phyloP scores from a whole-genome alignment of 2,329 filamentous ascomycete species.

The Neofusicoccum cordaticola region DNA sequence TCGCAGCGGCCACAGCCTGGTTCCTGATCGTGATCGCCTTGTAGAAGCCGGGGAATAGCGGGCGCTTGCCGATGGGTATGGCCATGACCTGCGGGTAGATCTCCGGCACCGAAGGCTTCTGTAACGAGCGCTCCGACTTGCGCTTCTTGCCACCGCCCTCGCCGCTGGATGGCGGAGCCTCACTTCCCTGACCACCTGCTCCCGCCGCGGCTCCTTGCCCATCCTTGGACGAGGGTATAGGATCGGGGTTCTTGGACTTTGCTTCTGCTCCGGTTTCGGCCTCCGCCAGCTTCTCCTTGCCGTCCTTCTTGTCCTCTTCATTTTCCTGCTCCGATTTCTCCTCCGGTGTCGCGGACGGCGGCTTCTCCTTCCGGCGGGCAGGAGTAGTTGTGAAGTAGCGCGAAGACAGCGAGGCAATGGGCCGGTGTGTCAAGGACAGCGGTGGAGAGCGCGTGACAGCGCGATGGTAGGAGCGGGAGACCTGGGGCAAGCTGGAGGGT shows the following conservation, averaged over 20 bases:
- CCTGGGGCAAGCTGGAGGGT: not conserved
- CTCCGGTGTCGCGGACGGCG: constrained; percentile 47
- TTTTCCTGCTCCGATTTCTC: constrained; percentile 46
- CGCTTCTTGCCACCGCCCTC: constrained; percentile 66
- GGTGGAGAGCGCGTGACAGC: not conserved
- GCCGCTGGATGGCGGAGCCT: constrained; percentile 29
- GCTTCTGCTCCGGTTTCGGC: constrained; percentile 39
- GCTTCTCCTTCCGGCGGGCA: constrained; percentile 50
- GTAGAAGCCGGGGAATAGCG: constrained; percentile 96
- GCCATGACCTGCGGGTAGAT: constrained; percentile 97
- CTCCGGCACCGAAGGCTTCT: constrained; percentile 87
- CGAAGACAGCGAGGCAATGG: constrained; percentile 32
- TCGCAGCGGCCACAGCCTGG: constrained; percentile 83
- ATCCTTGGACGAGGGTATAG: constrained; percentile 55
- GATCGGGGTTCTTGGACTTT: constrained; percentile 51
- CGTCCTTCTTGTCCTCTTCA: constrained; percentile 38
- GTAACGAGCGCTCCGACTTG: constrained; percentile 69
- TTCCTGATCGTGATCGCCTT: constrained; percentile 97
- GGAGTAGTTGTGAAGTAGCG: constrained; percentile 28
- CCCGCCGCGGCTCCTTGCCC: constrained; percentile 60
- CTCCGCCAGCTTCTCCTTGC: constrained; percentile 40
- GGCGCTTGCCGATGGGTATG: constrained; percentile 89
- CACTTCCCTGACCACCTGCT: constrained; percentile 54
- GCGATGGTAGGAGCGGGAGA: constrained; percentile 10
- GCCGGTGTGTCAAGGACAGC: constrained; percentile 32